Evolutionary conservation across 208 protist genomes (phyloP), one percentile per base, ranked within the genome.

Genomic region (Acanthamoeba lenticulata): DNA sequence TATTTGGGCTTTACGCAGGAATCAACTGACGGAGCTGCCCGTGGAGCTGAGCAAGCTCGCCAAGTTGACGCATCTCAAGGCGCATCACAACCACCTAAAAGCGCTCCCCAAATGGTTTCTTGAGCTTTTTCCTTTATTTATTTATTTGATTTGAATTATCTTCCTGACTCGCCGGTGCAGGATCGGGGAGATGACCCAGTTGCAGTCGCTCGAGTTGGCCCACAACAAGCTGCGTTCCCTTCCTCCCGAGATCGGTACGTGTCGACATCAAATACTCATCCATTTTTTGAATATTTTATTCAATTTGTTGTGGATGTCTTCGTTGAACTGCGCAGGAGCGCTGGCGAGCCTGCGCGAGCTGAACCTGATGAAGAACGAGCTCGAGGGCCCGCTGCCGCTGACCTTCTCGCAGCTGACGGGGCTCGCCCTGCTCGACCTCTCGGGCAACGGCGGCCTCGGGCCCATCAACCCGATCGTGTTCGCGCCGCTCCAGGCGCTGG

Each of bases 381-480:
- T 89, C 11, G 79, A 89, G 44, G 79, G 79, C 5, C 42, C 79
- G 6, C n/a, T 89, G 13, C 79, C 79, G 9, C 27, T 65, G 34
- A 57, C 79, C n/a, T 65, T 89, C 19, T 89, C 79, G 13, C 42
- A 89, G n/a, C 49, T 89, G 6, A 89, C 79, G 4, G 49, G 40
- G n/a, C n/a, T 89, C 15, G 57, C 7, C 9, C 49, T 89, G 4
- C 49, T 89, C 19, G 79, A 89, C n/a, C 79, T 89, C 29, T 89
- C 79, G 3, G 79, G 79, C 79, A 89, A 89, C 49, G 29, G 47
- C 3, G 49, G 40, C n/a, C 79, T 89, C 29, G 79, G 79, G 7
- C 42, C 79, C 9, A 19, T 89, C 42, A 89, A 79, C 27, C 29
- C 69, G 9, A 79, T 79, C 38, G 69, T 79, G n/a, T 89, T 89